Evolutionary conservation across 1,284 basidiomycete species (phyloP).

Genomic region (Cutaneotrichosporon mucoides): DNA sequence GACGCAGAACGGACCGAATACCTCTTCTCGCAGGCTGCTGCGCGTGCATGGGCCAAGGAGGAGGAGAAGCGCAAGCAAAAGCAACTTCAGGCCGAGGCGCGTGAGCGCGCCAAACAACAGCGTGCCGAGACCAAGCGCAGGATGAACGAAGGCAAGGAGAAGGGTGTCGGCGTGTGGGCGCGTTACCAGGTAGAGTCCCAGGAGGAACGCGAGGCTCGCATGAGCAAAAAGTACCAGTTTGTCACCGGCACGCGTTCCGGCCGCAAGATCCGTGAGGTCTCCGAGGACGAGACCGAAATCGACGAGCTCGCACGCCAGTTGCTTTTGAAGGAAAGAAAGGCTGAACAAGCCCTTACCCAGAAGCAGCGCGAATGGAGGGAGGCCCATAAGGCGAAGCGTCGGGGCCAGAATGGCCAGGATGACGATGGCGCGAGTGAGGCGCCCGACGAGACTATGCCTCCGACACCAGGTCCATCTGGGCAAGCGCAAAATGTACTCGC

Average conservation of each 20-base stretch:
- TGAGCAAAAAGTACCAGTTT: slow-evolving; percentile 24
- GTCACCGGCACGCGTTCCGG: slow-evolving; percentile 39
- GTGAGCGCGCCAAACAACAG: slow-evolving; percentile 20
- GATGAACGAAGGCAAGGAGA: slow-evolving; percentile 30
- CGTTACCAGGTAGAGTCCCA: slow-evolving; percentile 33
- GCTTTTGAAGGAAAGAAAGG: slow-evolving; percentile 3
- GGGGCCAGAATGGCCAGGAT: background rate
- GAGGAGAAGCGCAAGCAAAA: slow-evolving; percentile 6
- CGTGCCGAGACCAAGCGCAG: slow-evolving; percentile 27
- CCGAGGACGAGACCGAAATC: slow-evolving; percentile 20
- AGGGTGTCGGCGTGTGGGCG: slow-evolving; percentile 38
- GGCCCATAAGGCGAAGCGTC: background rate
- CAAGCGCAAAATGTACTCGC: background rate
- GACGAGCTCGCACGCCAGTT: slow-evolving; percentile 13
- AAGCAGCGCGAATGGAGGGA: slow-evolving; percentile 3
- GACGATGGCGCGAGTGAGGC: background rate
- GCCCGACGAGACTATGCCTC: too few species aligned
- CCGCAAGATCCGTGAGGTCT: slow-evolving; percentile 18
- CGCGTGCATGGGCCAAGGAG: slow-evolving; percentile 30
- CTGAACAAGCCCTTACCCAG: background rate
- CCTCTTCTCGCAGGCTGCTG: slow-evolving; percentile 23
- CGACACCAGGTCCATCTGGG: too few species aligned
- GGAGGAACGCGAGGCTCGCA: slow-evolving; percentile 27
- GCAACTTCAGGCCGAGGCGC: slow-evolving; percentile 16
- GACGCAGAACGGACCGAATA: slow-evolving; percentile 17